Conservation (phyloP, 1,284 basidiomycete species). For the Acaromyces ingoldii region DNA sequence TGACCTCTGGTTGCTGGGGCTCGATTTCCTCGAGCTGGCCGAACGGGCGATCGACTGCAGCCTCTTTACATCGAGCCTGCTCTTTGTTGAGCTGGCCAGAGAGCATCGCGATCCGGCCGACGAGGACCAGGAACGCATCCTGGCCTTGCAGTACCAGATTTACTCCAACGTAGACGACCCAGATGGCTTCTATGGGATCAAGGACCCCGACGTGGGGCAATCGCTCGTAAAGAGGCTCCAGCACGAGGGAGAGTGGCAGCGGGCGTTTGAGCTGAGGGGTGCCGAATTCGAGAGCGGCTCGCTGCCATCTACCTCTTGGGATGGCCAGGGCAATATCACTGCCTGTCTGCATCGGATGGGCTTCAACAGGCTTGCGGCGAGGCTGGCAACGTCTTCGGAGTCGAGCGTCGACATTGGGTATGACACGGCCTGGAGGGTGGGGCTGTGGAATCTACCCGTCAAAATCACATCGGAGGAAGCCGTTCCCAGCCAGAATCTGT, state of each 20-base stretch:
- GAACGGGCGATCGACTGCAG: slow-evolving; percentile 70
- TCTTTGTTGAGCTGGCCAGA: slow-evolving; percentile 77
- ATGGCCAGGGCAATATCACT: background rate
- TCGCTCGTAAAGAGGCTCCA: slow-evolving; percentile 78
- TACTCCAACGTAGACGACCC: slow-evolving; percentile 94
- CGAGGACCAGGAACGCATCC: slow-evolving; percentile 30
- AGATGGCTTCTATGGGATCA: slow-evolving; percentile 93
- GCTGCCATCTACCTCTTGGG: background rate
- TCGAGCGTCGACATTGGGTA: slow-evolving; percentile 59
- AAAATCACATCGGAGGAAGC: slow-evolving; percentile 5
- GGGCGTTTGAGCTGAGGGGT: slow-evolving; percentile 82
- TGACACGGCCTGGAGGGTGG: slow-evolving; percentile 79
- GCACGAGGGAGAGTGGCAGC: slow-evolving; percentile 86
- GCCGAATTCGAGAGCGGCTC: slow-evolving; percentile 63
- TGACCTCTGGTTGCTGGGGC: slow-evolving; percentile 71
- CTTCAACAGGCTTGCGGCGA: slow-evolving; percentile 72
- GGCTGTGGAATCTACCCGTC: slow-evolving; percentile 70
- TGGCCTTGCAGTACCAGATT: slow-evolving; percentile 72
- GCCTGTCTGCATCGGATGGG: slow-evolving; percentile 71
- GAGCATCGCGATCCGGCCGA: slow-evolving; percentile 55
- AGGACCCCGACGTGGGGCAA: slow-evolving; percentile 66
- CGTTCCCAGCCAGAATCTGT: slow-evolving; percentile 58
- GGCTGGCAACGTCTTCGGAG: slow-evolving; percentile 2
- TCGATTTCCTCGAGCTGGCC: slow-evolving; percentile 70
- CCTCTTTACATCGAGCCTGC: slow-evolving; percentile 77